Evolutionary conservation across 2,329 filamentous ascomycete genomes (phyloP).

Genomic region (Cladosporium sp.): DNA sequence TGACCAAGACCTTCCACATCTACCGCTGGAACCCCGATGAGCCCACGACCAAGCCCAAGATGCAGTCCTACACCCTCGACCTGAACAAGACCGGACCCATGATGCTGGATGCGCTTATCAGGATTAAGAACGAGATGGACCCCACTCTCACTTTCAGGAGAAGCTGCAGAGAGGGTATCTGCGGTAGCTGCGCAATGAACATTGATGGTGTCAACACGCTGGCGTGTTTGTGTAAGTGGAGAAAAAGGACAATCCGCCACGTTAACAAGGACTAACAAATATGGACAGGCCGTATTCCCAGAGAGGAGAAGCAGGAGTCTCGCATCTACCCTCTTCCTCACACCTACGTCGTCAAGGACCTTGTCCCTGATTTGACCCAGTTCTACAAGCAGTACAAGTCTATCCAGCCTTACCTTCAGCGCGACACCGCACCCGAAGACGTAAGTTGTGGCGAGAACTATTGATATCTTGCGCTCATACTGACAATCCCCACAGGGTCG

Average conservation of each 20-base stretch:
- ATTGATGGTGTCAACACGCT: conserved; percentile 98
- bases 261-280: not conserved
- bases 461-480: conserved; percentile 16
- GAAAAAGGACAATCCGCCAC: not conserved
- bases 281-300: conserved; percentile 80
- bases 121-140: conserved; percentile 99
- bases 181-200: conserved; percentile 99
- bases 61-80: conserved; percentile 94
- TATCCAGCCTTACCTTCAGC: conserved; percentile 97
- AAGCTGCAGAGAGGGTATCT: conserved; percentile 97
- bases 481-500: conserved; percentile 63
- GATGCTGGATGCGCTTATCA: conserved; percentile 93
- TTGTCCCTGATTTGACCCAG: conserved; percentile 94
- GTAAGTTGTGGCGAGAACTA: conserved; percentile 54
- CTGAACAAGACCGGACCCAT: conserved; percentile 99
- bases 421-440: conserved; percentile 78
- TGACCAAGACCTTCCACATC: conserved; percentile 94
- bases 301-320: conserved; percentile 74
- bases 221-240: conserved; percentile 75
- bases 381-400: conserved; percentile 99
- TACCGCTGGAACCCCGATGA: conserved; percentile 98
- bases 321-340: conserved; percentile 98
- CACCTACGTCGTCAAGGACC: conserved; percentile 98
- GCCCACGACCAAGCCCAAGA: conserved; percentile 86
- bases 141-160: conserved; percentile 93